Evolutionary conservation across 2,329 filamentous ascomycete genomes (phyloP), one percentile per base, ranked within the genome.

Genomic region (Fusarium transvaalense): DNA sequence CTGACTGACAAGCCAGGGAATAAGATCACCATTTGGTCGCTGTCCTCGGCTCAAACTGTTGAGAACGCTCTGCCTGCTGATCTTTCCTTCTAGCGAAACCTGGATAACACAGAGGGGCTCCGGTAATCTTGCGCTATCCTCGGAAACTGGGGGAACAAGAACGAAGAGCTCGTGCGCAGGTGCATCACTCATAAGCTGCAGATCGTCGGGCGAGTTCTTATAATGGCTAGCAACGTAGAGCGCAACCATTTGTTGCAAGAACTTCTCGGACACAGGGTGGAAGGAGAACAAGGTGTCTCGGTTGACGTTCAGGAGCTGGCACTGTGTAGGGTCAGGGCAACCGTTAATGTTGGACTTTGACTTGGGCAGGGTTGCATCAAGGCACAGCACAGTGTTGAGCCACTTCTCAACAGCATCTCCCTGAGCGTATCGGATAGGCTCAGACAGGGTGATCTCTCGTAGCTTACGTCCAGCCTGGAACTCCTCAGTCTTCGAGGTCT

Each of bases 121-220:
- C 0, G 96, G 96, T 9, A 99, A 84, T 71, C 91, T 90, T 56
- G 90, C 90, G 55, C 89, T 89, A 54, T 90, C 88, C 69, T 95
- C 92, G 5, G 91, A 86, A 17, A 95, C 89, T 0, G 96, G 95
- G 4, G 94, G 92, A 4, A 97, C 93, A 25, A 99, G 88, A 12
- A 98, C 96, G 75, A 96, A 99, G 9, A 99, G 87, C 78, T 98
- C 94, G 79, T 99, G 96, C 1, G 96, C 95, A 2, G 96, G 96
- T 1, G 96, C 96, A 79, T 99, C 96, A 65, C 93, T 97, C 93
- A 99, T 97, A 59, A 99, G 87, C 78, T 98, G 96, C n/a, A 99
- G 86, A 75, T 99, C 96, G 74, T 99, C 97, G 1, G 96, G 96
- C 0, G 94, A 93, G 81, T 99, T 99, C 81, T 98, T 98, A 85